Percentiles rank a stretch among this genome's conserved stretches.
phyloP scores from a whole-genome alignment of 345 rosid species.

The Ailanthus altissimus region DNA sequence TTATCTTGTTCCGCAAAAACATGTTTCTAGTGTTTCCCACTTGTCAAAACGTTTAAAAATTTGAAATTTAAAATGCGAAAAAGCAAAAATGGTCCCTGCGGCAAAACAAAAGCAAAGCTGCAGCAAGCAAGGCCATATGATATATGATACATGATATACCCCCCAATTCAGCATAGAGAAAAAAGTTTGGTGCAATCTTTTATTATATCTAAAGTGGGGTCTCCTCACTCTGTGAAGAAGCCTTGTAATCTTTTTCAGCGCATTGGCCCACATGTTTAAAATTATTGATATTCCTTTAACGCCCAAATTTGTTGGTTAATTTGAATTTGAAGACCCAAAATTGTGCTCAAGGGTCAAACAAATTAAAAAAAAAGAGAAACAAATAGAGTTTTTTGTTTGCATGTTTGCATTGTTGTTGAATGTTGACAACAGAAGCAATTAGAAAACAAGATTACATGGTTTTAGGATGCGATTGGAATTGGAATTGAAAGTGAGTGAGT shows the following conservation, averaged over 20 bases:
- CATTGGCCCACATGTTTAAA: constrained; percentile 16
- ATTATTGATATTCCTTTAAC: constrained; percentile 6
- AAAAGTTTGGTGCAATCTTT: constrained; percentile 12
- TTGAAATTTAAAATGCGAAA: constrained; percentile 45
- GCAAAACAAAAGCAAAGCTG: constrained; percentile 3
- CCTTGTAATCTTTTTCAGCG: constrained; percentile 21
- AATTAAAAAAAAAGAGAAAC: no score
- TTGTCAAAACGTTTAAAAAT: constrained; percentile 25
- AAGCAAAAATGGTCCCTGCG: constrained; percentile 19
- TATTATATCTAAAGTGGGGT: constrained; percentile 26
- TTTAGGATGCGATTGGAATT: background rate
- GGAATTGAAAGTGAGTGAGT: background rate
- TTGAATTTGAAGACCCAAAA: constrained; percentile 25
- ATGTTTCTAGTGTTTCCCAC: background rate
- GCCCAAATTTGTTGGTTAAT: constrained; percentile 15
- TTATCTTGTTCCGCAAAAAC: constrained; percentile 10
- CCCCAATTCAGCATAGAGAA: background rate
- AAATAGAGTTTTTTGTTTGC: background rate
- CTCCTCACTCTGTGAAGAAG: constrained; percentile 11
- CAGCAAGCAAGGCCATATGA: background rate
- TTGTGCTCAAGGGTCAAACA: background rate
- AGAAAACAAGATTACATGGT: background rate
- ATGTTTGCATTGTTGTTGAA: background rate
- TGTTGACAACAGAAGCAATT: constrained; percentile 8
- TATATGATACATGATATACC: no score